Percentiles rank a stretch among this genome's conserved stretches.
phyloP scores from a whole-genome alignment of 257 asterid species.

The Nicotiana tomentosiformis region DNA sequence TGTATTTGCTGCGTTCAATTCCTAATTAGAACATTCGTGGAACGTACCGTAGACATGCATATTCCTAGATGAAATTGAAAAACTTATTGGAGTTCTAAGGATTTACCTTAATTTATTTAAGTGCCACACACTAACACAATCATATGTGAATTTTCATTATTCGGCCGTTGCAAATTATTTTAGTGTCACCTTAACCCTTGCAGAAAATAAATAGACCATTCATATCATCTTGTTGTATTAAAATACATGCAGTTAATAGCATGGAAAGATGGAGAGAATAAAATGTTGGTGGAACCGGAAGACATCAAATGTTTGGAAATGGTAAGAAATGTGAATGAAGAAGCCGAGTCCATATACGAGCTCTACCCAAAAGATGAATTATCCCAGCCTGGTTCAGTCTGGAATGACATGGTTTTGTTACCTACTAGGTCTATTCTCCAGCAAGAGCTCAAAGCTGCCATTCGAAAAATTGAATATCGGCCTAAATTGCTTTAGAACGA shows the following conservation, averaged over 20 bases:
- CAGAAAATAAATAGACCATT: not conserved
- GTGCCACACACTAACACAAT: too few species aligned
- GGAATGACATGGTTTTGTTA: conserved; percentile 53
- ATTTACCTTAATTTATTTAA: too few species aligned
- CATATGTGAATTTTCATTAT: too few species aligned
- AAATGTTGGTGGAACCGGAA: conserved; percentile 52
- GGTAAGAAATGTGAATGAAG: conserved; percentile 62
- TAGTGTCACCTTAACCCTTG: not conserved
- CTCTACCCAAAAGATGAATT: conserved; percentile 36
- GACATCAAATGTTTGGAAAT: conserved; percentile 54
- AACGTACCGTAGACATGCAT: too few species aligned
- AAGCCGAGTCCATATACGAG: conserved; percentile 71
- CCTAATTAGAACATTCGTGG: not conserved
- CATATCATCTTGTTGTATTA: not conserved
- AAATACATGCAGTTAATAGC: conserved; percentile 59
- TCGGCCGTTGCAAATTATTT: too few species aligned
- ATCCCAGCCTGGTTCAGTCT: conserved; percentile 41
- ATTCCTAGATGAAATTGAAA: too few species aligned
- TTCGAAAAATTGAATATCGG: conserved; percentile 43
- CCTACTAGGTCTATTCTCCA: conserved; percentile 51
- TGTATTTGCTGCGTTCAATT: not conserved
- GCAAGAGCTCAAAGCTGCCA: conserved; percentile 40
- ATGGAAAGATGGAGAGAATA: conserved; percentile 85
- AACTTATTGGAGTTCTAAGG: too few species aligned
- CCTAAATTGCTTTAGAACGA: not conserved